Conservation (phyloP, 805 yeast genomes). For the Kockiozyma suomiensis region DNA sequence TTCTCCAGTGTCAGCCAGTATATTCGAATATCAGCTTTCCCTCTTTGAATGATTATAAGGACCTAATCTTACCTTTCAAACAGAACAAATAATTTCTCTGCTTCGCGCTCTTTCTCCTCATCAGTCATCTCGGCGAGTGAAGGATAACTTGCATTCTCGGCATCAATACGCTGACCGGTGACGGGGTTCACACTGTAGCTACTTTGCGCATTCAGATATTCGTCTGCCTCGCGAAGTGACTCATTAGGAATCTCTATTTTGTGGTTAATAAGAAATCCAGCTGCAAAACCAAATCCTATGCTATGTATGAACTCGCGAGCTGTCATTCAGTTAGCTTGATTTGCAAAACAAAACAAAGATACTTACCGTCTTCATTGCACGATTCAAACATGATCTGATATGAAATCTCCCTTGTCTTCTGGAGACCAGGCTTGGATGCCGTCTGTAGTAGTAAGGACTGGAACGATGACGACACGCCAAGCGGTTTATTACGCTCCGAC, state of each 20-base stretch:
- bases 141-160: slow-evolving; percentile 5
- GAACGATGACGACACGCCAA: slow-evolving; percentile 34
- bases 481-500: slow-evolving; percentile 34
- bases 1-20: background rate
- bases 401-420: slow-evolving; percentile 29
- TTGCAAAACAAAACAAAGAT: background rate
- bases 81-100: slow-evolving; percentile 48
- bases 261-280: slow-evolving; percentile 36
- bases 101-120: slow-evolving; percentile 51
- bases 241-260: slow-evolving; percentile 32
- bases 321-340: background rate
- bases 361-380: slow-evolving; percentile 31
- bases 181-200: slow-evolving; percentile 33
- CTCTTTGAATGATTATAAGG: background rate
- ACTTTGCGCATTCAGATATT: background rate
- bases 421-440: slow-evolving; percentile 29
- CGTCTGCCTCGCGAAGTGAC: slow-evolving; percentile 5
- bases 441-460: slow-evolving; percentile 34
- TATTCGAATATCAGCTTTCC: background rate
- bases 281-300: slow-evolving; percentile 41
- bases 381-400: slow-evolving; percentile 36
- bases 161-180: slow-evolving; percentile 37
- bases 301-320: slow-evolving; percentile 34
- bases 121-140: slow-evolving; percentile 42
- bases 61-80: slow-evolving; percentile 43